Evolutionary conservation across 2,329 filamentous ascomycete species (phyloP).

Genomic region (Ophidiomyces ophidiicola): DNA sequence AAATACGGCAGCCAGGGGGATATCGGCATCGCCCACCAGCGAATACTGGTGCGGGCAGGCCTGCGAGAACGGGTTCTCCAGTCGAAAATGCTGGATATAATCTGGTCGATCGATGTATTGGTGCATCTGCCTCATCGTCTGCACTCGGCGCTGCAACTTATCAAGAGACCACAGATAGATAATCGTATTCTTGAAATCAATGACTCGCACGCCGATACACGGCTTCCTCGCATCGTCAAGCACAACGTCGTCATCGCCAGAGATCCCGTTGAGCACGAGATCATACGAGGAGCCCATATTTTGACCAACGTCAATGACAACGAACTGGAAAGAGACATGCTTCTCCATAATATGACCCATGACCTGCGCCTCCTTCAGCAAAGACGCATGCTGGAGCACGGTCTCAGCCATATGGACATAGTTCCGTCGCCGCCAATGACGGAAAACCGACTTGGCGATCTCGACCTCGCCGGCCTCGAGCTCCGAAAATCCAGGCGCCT

Average conservation of each 20-base stretch:
- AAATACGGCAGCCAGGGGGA: conserved; percentile 85
- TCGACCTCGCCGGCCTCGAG: conserved; percentile 61
- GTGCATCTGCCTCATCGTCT: conserved; percentile 91
- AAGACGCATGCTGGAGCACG: conserved; percentile 74
- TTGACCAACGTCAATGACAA: conserved; percentile 78
- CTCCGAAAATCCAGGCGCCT: conserved; percentile 33
- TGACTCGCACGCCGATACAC: conserved; percentile 76
- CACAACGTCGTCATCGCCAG: conserved; percentile 70
- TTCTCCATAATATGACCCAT: conserved; percentile 97
- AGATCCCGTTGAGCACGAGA: conserved; percentile 82
- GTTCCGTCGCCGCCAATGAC: conserved; percentile 69
- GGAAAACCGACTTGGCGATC: conserved; percentile 53
- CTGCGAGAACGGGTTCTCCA: conserved; percentile 89
- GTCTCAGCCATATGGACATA: conserved; percentile 92
- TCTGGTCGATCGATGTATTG: conserved; percentile 94
- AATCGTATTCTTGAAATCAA: conserved; percentile 77
- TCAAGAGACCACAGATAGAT: conserved; percentile 90
- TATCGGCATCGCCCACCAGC: conserved; percentile 81
- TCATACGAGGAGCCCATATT: conserved; percentile 89
- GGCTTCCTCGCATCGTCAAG: conserved; percentile 75
- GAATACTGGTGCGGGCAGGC: conserved; percentile 85
- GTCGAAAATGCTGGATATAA: conserved; percentile 80
- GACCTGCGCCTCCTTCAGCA: conserved; percentile 88
- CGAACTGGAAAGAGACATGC: conserved; percentile 86
- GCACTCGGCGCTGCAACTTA: conserved; percentile 76